Conservation (phyloP, 345 rosid species). For the Nephelium lappaceum region DNA sequence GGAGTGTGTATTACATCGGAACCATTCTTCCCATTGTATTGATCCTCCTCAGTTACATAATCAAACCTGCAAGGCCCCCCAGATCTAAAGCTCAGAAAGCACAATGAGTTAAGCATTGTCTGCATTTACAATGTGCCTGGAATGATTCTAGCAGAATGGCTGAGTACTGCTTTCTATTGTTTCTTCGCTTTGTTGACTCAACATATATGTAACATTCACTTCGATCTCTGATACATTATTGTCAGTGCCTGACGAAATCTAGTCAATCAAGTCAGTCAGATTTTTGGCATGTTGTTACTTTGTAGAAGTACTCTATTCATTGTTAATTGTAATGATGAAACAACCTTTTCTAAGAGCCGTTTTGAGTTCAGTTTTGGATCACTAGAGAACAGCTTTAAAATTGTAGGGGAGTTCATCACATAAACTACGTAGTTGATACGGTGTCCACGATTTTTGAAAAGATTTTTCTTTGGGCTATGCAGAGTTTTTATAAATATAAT, state of each 20-base stretch:
- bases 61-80: constrained; percentile 67
- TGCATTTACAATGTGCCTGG: background rate
- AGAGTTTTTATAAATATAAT: too few species aligned
- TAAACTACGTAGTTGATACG: too few species aligned
- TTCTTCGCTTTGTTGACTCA: background rate
- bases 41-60: constrained; percentile 62
- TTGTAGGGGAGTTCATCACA: too few species aligned
- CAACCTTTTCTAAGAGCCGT: background rate
- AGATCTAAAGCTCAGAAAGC: constrained; percentile 65
- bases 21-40: constrained; percentile 64
- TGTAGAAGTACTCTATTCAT: background rate
- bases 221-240: constrained; percentile 1
- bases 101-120: constrained; percentile 38
- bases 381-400: too few species aligned
- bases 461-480: too few species aligned
- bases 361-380: too few species aligned
- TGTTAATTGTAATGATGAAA: background rate
- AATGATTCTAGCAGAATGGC: constrained; percentile 10
- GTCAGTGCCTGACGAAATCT: background rate
- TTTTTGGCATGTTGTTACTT: background rate
- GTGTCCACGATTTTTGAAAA: too few species aligned
- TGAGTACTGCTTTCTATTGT: background rate
- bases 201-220: constrained; percentile 6
- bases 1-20: constrained; percentile 81
- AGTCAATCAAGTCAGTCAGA: too few species aligned